These are phyloP conservation scores for Vanrija sp. DNA, from an alignment of 1,284 basidiomycete genomes.

Conservation along the genomic window DNA sequence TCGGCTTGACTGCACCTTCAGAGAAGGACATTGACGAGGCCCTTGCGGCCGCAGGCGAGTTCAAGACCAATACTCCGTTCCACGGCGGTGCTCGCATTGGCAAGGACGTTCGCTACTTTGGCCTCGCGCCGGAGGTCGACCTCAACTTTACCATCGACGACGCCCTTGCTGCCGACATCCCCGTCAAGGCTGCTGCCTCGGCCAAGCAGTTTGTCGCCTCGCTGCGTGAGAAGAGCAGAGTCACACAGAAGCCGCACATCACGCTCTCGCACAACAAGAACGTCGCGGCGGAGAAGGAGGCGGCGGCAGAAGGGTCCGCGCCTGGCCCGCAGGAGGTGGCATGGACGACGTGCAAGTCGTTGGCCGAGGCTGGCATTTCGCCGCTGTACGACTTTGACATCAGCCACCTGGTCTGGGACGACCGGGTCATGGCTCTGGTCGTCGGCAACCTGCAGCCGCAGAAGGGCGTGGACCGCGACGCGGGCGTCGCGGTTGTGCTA, in stretches of 20 bases:
- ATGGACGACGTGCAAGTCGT: slow-evolving; percentile 62
- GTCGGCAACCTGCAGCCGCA: slow-evolving; percentile 58
- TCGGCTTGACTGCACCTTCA: slow-evolving; percentile 53
- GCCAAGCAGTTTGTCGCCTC: slow-evolving; percentile 55
- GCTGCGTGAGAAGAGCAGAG: slow-evolving; percentile 56
- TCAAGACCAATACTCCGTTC: slow-evolving; percentile 36
- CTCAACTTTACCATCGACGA: slow-evolving; percentile 42
- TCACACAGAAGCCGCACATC: slow-evolving; percentile 70
- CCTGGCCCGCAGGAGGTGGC: slow-evolving; percentile 38
- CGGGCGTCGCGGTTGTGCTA: slow-evolving; percentile 41
- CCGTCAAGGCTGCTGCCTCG: slow-evolving; percentile 27
- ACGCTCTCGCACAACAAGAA: slow-evolving; percentile 74
- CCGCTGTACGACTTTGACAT: slow-evolving; percentile 64
- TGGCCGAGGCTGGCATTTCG: slow-evolving; percentile 52
- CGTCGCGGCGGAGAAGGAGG: slow-evolving; percentile 52
- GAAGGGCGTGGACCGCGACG: slow-evolving; percentile 23
- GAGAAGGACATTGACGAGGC: slow-evolving; percentile 61
- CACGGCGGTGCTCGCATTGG: slow-evolving; percentile 33
- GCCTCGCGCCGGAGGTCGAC: slow-evolving; percentile 68
- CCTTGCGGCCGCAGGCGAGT: slow-evolving; percentile 52
- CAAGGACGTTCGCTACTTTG: slow-evolving; percentile 65
- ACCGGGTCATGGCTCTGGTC: slow-evolving; percentile 70
- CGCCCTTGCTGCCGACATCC: slow-evolving; percentile 8
- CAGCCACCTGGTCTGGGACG: slow-evolving; percentile 68
- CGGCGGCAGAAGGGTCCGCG: slow-evolving; percentile 14